These are phyloP conservation scores for Alternaria novae-zelandiae DNA, from an alignment of 2,329 filamentous ascomycete genomes.

Conservation along the genomic window DNA sequence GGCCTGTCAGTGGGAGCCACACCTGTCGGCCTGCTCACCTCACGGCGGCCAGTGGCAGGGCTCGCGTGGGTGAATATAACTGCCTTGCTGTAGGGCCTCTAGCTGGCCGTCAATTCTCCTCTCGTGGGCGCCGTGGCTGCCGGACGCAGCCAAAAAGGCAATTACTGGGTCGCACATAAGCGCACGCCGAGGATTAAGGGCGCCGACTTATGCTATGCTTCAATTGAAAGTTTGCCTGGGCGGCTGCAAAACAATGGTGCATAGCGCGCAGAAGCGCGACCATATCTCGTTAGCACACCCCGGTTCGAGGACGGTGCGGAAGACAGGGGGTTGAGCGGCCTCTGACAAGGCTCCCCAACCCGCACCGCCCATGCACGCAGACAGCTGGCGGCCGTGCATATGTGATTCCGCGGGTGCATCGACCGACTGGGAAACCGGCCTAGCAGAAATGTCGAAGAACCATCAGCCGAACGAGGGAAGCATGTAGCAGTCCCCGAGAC, in stretches of 20 bases:
- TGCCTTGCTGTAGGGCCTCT: neutral
- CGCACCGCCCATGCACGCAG: conserved; percentile 33
- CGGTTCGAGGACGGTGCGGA: conserved; percentile 35
- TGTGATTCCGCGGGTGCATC: conserved; percentile 42
- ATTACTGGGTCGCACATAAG: conserved; percentile 17
- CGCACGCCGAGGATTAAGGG: conserved; percentile 25
- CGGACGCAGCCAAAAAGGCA: conserved; percentile 10
- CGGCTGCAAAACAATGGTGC: conserved; percentile 35
- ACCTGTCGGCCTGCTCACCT: conserved; percentile 30
- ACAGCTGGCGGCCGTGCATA: conserved; percentile 40
- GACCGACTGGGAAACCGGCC: conserved; percentile 39
- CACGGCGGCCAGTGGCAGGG: conserved; percentile 15
- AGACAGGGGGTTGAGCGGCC: conserved; percentile 33
- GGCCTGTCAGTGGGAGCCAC: conserved; percentile 44
- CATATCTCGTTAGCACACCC: conserved; percentile 27
- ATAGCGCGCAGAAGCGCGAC: conserved; percentile 29
- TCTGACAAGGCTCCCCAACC: conserved; percentile 36
- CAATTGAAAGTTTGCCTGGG: conserved; percentile 30
- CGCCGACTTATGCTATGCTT: conserved; percentile 28
- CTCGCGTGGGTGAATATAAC: conserved; percentile 8
- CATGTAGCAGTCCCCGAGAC: conserved; percentile 43
- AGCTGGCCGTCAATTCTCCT: neutral
- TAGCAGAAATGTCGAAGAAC: conserved; percentile 45
- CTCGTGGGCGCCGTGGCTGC: conserved; percentile 10
- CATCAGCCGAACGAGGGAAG: conserved; percentile 51